Conservation (phyloP, 768 basidiomycete species). For the Russula foetens region DNA sequence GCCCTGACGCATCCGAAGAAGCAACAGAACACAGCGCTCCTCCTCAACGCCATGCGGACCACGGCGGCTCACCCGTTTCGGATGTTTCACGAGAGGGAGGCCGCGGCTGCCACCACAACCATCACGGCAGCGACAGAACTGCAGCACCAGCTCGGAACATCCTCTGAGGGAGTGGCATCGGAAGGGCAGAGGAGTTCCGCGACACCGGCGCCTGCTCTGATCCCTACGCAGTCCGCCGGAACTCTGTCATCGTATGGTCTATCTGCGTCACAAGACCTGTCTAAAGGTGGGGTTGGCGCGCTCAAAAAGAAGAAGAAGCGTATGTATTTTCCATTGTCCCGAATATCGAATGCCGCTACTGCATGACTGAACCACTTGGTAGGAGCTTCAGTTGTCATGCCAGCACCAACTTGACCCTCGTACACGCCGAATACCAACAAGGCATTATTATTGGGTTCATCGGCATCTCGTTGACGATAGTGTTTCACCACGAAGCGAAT, state of each 20-base stretch:
- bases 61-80: conserved; percentile 63
- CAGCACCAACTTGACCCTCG: conserved; percentile 4
- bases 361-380: not conserved
- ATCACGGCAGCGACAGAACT: too few relatives aligned
- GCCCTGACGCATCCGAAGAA: conserved; percentile 32
- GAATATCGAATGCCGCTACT: not conserved
- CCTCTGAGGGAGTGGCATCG: not conserved
- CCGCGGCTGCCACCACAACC: conserved; percentile 28
- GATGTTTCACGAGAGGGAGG: conserved; percentile 33
- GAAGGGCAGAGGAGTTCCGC: conserved; percentile 25
- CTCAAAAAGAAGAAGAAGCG: conserved; percentile 76
- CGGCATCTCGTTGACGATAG: not conserved
- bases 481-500: not conserved
- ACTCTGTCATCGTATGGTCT: conserved; percentile 31
- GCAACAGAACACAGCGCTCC: conserved; percentile 58
- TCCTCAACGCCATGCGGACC: conserved; percentile 73
- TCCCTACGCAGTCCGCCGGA: conserved; percentile 23
- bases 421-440: too few relatives aligned
- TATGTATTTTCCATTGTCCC: conserved; percentile 33
- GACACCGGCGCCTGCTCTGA: conserved; percentile 28
- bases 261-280: conserved; percentile 37
- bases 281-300: conserved; percentile 42
- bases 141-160: conserved; percentile 20
- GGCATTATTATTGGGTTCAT: not conserved
- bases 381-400: conserved; percentile 7